Percentiles rank a stretch among this genome's conserved stretches.
These are phyloP conservation scores for Russula earlei DNA, from an alignment of 768 basidiomycete species.

Conservation along the genomic window DNA sequence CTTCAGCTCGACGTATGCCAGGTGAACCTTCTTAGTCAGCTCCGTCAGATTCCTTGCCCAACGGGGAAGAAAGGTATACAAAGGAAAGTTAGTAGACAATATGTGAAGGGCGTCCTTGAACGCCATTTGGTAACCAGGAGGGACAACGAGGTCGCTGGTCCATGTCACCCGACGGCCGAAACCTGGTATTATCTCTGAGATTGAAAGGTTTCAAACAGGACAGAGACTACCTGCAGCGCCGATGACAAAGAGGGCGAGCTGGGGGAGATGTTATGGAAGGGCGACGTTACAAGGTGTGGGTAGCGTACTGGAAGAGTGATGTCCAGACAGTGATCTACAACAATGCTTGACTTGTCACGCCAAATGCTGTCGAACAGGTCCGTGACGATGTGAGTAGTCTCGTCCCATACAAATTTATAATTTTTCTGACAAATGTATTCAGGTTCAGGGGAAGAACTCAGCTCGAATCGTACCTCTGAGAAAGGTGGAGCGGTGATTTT, in stretches of 20 bases:
- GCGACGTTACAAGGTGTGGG: not conserved
- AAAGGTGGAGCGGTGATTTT: slow-evolving; percentile 58
- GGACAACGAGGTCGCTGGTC: slow-evolving; percentile 34
- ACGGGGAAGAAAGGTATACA: slow-evolving; percentile 33
- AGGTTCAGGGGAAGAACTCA: too few relatives aligned
- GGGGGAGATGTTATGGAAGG: not conserved
- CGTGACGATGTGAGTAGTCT: slow-evolving; percentile 26
- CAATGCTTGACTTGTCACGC: slow-evolving; percentile 33
- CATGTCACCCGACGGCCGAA: slow-evolving; percentile 45
- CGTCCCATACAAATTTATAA: slow-evolving; percentile 33
- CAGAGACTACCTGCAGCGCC: slow-evolving; percentile 33
- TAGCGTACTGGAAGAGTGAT: slow-evolving; percentile 43
- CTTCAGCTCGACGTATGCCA: slow-evolving; percentile 37
- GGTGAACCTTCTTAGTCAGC: slow-evolving; percentile 25
- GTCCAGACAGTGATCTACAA: slow-evolving; percentile 39
- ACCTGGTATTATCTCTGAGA: slow-evolving; percentile 19
- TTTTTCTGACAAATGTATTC: slow-evolving; percentile 23
- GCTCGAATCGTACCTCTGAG: slow-evolving; percentile 41
- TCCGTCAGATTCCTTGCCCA: slow-evolving; percentile 33
- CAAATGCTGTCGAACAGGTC: slow-evolving; percentile 37
- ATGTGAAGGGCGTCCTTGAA: slow-evolving; percentile 41
- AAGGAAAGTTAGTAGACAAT: slow-evolving; percentile 30
- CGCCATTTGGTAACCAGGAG: slow-evolving; percentile 37
- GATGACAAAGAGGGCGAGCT: slow-evolving; percentile 50
- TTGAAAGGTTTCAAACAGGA: not conserved